Base-by-base conservation (phyloP, 768 basidiomycete species). In the Mycena amicta region DNA sequence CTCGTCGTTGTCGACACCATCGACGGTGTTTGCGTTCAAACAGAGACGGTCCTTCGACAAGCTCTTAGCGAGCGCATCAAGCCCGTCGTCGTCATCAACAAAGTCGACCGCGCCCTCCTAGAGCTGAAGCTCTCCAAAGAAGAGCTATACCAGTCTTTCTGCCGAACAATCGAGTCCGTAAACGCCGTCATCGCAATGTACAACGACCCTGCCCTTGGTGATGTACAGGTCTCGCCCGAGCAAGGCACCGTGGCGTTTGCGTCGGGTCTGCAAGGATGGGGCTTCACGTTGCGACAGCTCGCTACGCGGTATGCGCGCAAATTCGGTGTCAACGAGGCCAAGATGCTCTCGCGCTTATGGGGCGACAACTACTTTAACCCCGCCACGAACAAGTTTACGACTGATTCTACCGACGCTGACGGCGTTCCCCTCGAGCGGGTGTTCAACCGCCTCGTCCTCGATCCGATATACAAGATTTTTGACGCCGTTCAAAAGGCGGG, bases 321-420 rank as follows among this genome's bases (percentile, higher is more conserved):
- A 77, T 99, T 99, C 70, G 95, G 95, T 85, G 95, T 98, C n/a
- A 91, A 95, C 79, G 93, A 94, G 80, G 90, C 90, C 66, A 98
- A 98, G 84, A 93, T 99, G 86, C 96, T 98, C 49, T 20, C 39
- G n/a, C 52, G 53, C 11, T 25, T 62, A 12, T 62, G 97, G 60
- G 97, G 97, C 55, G 97, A 99, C 83, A 98, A 98, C 82, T 99
- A 79, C 82, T 98, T 98, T 85, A 98, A 98, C 83, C 92, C 95
- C 56, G 82, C 86, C 53, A 98, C 95, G 30, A 89, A 89, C 77
- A 98, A 98, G 78, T 98, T 97, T 96, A 84, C 92, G 20, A 93
- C 92, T 50, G 90, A 88, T 73, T 59, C 75, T 62, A 77, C 76
- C 22, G 88, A 87, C 62, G 84, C 87, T 54, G 89, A 94, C 65